Conservation (phyloP, 192 early-diverging fungal genomes). For the Anaeromyces robustus region DNA sequence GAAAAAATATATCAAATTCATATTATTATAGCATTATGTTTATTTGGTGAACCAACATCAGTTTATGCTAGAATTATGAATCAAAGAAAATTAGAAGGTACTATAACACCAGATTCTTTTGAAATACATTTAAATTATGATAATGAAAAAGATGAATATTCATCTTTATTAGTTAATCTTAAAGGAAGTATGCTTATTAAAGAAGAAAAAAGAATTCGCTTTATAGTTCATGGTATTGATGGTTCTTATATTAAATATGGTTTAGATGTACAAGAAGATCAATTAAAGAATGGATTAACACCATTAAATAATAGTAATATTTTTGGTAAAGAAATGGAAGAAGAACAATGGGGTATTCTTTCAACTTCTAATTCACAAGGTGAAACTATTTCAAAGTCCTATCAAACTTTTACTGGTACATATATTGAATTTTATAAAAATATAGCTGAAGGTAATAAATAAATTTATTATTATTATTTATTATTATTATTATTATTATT, state of each 20-base stretch:
- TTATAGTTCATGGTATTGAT: conserved; percentile 46
- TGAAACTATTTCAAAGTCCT: conserved; percentile 27
- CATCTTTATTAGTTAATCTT: conserved; percentile 30
- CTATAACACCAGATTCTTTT: conserved; percentile 44
- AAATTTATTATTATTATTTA: no score
- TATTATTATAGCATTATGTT: conserved; percentile 28
- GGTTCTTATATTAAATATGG: conserved; percentile 50
- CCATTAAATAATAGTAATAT: conserved; percentile 14
- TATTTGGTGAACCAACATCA: conserved; percentile 50
- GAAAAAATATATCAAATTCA: no score
- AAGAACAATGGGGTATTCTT: conserved; percentile 25
- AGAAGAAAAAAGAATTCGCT: conserved; percentile 35
- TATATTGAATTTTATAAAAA: conserved; percentile 52
- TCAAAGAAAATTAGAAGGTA: conserved; percentile 37
- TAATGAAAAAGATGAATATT: conserved; percentile 11
- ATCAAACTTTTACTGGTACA: conserved; percentile 34
- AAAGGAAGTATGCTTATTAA: conserved; percentile 54
- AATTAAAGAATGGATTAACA: conserved; percentile 45
- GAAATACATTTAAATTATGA: conserved; percentile 42
- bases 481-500: no score
- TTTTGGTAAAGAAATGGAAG: conserved; percentile 35
- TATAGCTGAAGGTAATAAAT: conserved; percentile 38
- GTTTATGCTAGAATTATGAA: conserved; percentile 43
- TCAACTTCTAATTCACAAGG: conserved; percentile 26
- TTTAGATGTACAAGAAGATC: conserved; percentile 58